These are phyloP conservation scores for Colletotrichum chrysophilum DNA, from an alignment of 2,329 filamentous ascomycete species.

Conservation along the genomic window DNA sequence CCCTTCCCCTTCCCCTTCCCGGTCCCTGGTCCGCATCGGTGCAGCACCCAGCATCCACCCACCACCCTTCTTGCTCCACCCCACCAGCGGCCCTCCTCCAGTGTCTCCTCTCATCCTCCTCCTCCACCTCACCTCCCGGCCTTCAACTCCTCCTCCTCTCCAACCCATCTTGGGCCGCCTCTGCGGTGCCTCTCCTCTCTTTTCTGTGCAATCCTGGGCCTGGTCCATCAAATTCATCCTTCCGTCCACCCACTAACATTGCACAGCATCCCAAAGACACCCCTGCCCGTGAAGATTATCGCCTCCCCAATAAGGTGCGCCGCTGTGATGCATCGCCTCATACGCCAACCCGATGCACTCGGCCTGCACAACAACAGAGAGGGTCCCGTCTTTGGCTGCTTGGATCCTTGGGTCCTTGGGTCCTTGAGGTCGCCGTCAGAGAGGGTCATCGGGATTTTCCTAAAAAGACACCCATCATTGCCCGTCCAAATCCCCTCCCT, in stretches of 20 bases:
- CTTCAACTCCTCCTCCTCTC: background rate
- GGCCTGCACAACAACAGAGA: background rate
- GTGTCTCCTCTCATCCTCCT: background rate
- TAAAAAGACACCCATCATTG: conserved; percentile 14
- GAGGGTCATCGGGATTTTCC: background rate
- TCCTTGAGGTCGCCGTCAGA: background rate
- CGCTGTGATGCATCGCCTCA: conserved; percentile 13
- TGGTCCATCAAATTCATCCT: conserved; percentile 1
- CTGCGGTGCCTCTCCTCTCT: background rate
- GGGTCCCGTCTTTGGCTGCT: background rate
- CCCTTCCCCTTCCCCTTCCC: background rate
- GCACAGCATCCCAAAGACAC: background rate
- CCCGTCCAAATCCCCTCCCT: background rate
- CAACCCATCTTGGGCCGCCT: background rate
- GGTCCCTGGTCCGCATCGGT: background rate
- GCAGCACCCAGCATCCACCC: background rate
- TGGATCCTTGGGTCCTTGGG: background rate
- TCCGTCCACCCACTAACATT: background rate
- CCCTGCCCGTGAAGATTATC: conserved; percentile 5
- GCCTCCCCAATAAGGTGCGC: conserved; percentile 14
- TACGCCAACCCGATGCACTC: background rate
- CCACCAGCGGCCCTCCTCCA: background rate
- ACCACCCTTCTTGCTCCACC: background rate
- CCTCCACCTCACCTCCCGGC: background rate
- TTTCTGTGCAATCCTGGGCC: background rate